Conservation (phyloP, 2,329 filamentous ascomycete species). For the Sarocladiaceae sp. region DNA sequence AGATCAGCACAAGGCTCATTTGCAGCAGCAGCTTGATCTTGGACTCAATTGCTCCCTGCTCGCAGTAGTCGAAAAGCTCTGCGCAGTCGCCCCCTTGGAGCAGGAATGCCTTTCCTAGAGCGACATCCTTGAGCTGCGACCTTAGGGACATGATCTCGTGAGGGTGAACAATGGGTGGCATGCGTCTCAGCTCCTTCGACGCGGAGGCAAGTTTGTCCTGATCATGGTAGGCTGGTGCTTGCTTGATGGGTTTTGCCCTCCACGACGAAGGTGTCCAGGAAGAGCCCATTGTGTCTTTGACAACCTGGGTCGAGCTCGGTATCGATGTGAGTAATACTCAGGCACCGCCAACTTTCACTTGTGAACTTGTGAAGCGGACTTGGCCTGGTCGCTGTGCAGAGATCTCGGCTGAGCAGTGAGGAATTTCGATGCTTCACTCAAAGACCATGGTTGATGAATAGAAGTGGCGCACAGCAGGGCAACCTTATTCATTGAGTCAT, state of each 20-base stretch:
- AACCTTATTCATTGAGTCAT: too few relatives aligned
- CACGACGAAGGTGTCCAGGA: slow-evolving; percentile 64
- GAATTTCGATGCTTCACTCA: too few relatives aligned
- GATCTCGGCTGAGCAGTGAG: too few relatives aligned
- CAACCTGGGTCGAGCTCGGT: too few relatives aligned
- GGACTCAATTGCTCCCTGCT: slow-evolving; percentile 79
- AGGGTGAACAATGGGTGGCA: slow-evolving; percentile 75
- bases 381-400: too few relatives aligned
- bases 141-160: slow-evolving; percentile 76
- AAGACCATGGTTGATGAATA: too few relatives aligned
- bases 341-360: too few relatives aligned
- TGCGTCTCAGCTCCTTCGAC: slow-evolving; percentile 55
- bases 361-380: too few relatives aligned
- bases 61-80: slow-evolving; percentile 95
- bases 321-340: too few relatives aligned
- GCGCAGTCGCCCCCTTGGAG: slow-evolving; percentile 96
- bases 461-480: too few relatives aligned
- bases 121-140: slow-evolving; percentile 74
- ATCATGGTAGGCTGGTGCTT: slow-evolving; percentile 65
- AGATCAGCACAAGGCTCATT: slow-evolving; percentile 94
- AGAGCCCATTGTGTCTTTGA: too few relatives aligned
- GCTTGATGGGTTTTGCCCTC: slow-evolving; percentile 73
- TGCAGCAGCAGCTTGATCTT: slow-evolving; percentile 96
- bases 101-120: slow-evolving; percentile 83
- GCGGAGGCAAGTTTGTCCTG: slow-evolving; percentile 51